Conservation (phyloP, 208 protist species). For the Trypanosoma cruzi region DNA sequence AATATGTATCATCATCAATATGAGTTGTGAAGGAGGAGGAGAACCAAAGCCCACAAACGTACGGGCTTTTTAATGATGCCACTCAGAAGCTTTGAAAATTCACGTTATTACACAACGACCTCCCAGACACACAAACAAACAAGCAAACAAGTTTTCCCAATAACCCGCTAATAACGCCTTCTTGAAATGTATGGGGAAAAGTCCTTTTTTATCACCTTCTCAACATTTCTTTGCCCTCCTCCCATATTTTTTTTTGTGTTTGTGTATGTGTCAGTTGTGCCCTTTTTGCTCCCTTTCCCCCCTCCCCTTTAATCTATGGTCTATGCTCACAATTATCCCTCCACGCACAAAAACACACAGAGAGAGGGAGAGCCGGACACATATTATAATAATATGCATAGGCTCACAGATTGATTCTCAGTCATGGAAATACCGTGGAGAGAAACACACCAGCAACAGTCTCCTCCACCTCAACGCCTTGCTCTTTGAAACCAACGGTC, state of each 20-base stretch:
- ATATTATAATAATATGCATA: not conserved
- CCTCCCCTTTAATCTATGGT: constrained; percentile 1
- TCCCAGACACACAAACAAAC: not conserved
- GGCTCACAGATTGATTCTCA: not conserved
- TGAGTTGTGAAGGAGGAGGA: not conserved
- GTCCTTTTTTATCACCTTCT: not conserved
- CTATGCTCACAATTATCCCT: not conserved
- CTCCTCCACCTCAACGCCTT: constrained; percentile 3
- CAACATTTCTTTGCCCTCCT: no score
- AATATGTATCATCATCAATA: not conserved
- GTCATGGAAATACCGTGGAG: not conserved
- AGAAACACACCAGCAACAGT: not conserved
- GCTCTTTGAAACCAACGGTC: constrained; percentile 28
- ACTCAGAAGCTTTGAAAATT: not conserved
- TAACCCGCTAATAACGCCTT: not conserved
- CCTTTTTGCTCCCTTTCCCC: not conserved
- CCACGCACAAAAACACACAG: not conserved
- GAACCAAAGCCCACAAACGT: not conserved
- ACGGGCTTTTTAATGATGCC: no score
- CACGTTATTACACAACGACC: not conserved
- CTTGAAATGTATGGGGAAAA: not conserved
- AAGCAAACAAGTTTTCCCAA: not conserved
- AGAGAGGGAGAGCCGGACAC: not conserved
- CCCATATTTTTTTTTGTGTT: no score
- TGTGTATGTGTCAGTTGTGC: not conserved